These are phyloP conservation scores for Gentiana straminea DNA, from an alignment of 257 asterid species.

Conservation along the genomic window DNA sequence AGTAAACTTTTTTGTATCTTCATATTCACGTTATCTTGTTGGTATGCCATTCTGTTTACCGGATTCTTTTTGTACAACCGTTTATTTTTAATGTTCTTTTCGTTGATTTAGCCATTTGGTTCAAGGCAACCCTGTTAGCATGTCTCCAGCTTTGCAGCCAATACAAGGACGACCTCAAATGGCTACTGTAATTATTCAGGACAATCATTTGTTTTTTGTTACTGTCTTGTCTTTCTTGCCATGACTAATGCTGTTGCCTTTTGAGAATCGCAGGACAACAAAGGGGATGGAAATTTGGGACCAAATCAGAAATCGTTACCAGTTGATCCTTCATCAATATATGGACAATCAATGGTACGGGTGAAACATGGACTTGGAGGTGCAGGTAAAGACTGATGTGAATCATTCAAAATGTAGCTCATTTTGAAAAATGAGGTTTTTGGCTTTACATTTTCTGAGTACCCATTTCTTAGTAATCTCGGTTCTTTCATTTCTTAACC, in stretches of 20 bases:
- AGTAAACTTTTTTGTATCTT: neutral
- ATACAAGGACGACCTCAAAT: slow-evolving; percentile 93
- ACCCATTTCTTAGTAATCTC: too few species aligned
- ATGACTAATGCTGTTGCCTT: neutral
- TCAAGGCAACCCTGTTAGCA: slow-evolving; percentile 78
- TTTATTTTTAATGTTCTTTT: slow-evolving; percentile 6
- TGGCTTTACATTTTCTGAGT: too few species aligned
- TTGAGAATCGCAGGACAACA: slow-evolving; percentile 53
- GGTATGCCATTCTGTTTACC: neutral
- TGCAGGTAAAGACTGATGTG: slow-evolving; percentile 40
- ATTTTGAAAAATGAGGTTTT: neutral
- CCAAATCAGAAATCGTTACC: slow-evolving; percentile 63
- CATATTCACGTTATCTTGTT: neutral
- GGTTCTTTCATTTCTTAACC: too few species aligned
- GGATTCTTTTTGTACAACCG: neutral
- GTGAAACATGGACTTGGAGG: slow-evolving; percentile 91
- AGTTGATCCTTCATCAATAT: slow-evolving; percentile 85
- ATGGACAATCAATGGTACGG: slow-evolving; percentile 91
- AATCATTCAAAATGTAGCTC: too few species aligned
- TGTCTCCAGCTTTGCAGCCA: slow-evolving; percentile 95
- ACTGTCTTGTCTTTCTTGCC: slow-evolving; percentile 4
- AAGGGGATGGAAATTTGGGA: slow-evolving; percentile 66
- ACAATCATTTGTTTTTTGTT: neutral
- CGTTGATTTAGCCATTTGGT: slow-evolving; percentile 76
- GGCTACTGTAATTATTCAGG: slow-evolving; percentile 39